phyloP scores from a whole-genome alignment of 1,284 basidiomycete genomes.

The Trametes hirsuta region DNA sequence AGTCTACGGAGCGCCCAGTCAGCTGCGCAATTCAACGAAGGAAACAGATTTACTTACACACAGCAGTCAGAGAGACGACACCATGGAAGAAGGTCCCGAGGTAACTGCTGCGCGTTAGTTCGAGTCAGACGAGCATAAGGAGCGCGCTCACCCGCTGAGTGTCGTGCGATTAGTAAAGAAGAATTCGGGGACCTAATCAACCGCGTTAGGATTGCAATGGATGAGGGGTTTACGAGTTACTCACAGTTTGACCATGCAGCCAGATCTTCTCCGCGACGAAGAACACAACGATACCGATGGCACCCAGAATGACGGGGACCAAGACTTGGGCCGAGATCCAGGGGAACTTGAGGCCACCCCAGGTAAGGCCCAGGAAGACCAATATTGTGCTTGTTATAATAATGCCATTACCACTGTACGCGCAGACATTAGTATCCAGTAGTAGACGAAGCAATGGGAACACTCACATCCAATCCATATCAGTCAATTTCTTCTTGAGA shows the following conservation, averaged over 20 bases:
- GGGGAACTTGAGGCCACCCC: constrained; percentile 24
- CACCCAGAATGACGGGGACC: constrained; percentile 25
- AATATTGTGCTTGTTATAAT: constrained; percentile 7
- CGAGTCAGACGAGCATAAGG: background rate
- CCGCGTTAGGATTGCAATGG: background rate
- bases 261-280: constrained; percentile 21
- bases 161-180: constrained; percentile 36
- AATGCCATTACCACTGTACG: constrained; percentile 4
- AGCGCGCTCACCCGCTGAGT: constrained; percentile 31
- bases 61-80: constrained; percentile 6
- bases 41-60: constrained; percentile 5
- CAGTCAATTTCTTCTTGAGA: background rate
- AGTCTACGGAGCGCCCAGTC: constrained; percentile 24
- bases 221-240: background rate
- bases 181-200: constrained; percentile 30
- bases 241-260: constrained; percentile 14
- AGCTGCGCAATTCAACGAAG: background rate
- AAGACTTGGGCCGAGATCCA: constrained; percentile 25
- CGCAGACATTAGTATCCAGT: background rate
- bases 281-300: constrained; percentile 15
- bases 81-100: constrained; percentile 25
- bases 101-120: constrained; percentile 19
- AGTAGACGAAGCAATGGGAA: background rate
- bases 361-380: constrained; percentile 14
- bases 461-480: constrained; percentile 19